Conservation (phyloP, 441 rosid genomes). For the Mallotus repandus region DNA sequence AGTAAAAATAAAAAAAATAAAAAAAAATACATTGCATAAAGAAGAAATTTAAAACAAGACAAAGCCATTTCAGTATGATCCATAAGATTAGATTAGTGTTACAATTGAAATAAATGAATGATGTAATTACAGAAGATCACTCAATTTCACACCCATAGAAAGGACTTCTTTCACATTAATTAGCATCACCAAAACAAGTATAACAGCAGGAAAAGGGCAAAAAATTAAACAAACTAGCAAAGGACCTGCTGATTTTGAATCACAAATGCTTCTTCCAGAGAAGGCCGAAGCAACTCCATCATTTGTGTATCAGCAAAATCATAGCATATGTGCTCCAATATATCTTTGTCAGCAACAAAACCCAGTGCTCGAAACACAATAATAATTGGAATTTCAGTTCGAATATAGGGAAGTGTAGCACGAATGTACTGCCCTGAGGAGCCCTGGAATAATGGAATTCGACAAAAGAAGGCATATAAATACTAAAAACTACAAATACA, state of each 20-base stretch:
- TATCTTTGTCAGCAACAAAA: slow-evolving; percentile 94
- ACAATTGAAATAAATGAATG: background rate
- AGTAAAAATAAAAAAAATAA: too few relatives aligned
- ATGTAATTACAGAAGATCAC: background rate
- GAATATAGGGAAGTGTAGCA: slow-evolving; percentile 94
- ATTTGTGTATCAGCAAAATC: slow-evolving; percentile 86
- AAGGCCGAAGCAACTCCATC: slow-evolving; percentile 99
- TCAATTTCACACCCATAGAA: background rate
- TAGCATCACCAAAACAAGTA: background rate
- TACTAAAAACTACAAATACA: background rate
- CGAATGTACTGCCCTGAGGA: slow-evolving; percentile 91
- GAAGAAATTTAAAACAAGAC: background rate
- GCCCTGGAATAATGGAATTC: slow-evolving; percentile 49
- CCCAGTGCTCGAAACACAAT: slow-evolving; percentile 97
- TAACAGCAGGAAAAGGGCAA: background rate
- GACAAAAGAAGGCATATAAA: background rate
- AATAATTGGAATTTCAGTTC: slow-evolving; percentile 92
- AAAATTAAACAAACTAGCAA: slow-evolving; percentile 2
- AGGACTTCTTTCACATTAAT: background rate
- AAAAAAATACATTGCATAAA: too few relatives aligned
- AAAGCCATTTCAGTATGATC: background rate
- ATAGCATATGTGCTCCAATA: slow-evolving; percentile 88
- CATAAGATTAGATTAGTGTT: background rate
- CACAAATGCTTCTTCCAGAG: slow-evolving; percentile 97
- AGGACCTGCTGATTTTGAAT: slow-evolving; percentile 95